Evolutionary conservation across 169 alveolate genomes (phyloP), one percentile per base, ranked within the genome.

Genomic region (Plasmodium reichenowi): DNA sequence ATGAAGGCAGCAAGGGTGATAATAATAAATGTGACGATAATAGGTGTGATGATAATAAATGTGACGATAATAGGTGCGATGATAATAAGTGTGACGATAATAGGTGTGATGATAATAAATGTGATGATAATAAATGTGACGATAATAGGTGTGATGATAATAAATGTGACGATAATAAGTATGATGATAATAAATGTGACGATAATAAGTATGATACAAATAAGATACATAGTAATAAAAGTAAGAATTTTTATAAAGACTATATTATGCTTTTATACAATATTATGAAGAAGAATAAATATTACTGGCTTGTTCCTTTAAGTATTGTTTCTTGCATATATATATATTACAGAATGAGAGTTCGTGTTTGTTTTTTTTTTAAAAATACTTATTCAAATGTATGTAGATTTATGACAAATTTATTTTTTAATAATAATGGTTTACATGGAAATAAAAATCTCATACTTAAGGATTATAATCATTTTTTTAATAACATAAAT

Each of bases 271-370:
- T 26, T 6, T 9, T 85, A 3, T 71, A 58, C 43, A 67, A 85
- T 4, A 50, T 12, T 3, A 9, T 85, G 54, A 54, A 59, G 22
- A 70, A 70, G 1, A 85, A 85, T 13, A 85, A 85, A 45, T 56
- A 20, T 3, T 85, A 85, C 29, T 85, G 91, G 91, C 2, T 85
- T 12, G n/a, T 85, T 8, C 91, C 91, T 7, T 13, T 85, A n/a
- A 85, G 71, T 26, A 63, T 85, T 2, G 3, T 85, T 1, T 48
- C 83, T 1, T 56, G 58, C 6, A 66, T 62, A 4, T 85, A 85
- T 54, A 62, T 85, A 13, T 85, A 59, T 64, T 85, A 85, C 43
- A 85, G 58, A 58, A 70, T 58, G 73, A 68, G 56, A 54, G 71
- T 50, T n/a, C 50, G 13, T 7, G 48, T 85, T 13, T 47, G 63